phyloP scores from a whole-genome alignment of 1,139 yeast genomes.

The Yamadazyma conglobata region DNA sequence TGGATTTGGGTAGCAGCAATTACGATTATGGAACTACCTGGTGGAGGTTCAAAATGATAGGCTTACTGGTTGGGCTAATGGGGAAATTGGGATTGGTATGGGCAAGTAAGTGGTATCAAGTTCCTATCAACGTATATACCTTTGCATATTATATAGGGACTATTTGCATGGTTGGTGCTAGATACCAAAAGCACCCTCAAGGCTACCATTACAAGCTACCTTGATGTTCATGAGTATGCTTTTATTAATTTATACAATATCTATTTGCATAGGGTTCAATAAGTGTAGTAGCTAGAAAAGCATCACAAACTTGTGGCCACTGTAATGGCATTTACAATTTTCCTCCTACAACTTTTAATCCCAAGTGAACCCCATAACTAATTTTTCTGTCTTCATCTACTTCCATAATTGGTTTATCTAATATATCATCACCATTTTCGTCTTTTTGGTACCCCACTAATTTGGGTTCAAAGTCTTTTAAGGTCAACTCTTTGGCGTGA shows the following conservation, averaged over 20 bases:
- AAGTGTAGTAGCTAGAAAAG: no score
- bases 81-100: background rate
- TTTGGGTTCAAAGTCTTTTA: conserved; percentile 56
- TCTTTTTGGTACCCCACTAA: conserved; percentile 15
- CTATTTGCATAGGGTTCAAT: no score
- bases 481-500: conserved; percentile 48
- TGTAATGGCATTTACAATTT: conserved; percentile 48
- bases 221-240: background rate
- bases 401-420: conserved; percentile 23
- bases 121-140: conserved; percentile 23
- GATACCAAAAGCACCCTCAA: no score
- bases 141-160: conserved; percentile 5
- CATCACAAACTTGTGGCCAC: no score
- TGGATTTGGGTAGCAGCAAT: conserved; percentile 19
- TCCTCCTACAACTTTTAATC: conserved; percentile 63
- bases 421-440: conserved; percentile 14
- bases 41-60: background rate
- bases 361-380: conserved; percentile 57
- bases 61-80: background rate
- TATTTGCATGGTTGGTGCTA: no score
- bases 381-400: conserved; percentile 57
- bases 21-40: background rate
- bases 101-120: conserved; percentile 18
- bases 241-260: background rate
- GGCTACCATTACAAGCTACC: conserved; percentile 1